Conservation (phyloP, 345 rosid genomes). For the Eucalyptus marginata region DNA sequence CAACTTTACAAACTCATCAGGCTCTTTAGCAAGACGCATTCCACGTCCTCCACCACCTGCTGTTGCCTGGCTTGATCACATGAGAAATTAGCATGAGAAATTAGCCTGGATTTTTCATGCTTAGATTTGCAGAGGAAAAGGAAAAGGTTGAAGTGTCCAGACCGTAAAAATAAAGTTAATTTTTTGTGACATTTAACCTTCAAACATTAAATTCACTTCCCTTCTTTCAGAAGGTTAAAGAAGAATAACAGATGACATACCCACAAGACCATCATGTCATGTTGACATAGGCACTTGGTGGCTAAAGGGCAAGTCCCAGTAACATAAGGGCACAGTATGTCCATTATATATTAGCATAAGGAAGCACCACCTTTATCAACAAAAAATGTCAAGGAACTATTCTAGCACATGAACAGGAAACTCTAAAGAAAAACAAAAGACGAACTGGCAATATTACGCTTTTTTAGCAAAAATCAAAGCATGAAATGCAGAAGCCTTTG, state of each 20-base stretch:
- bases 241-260: neutral
- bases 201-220: neutral
- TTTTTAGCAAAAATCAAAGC: neutral
- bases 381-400: neutral
- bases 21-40: conserved; percentile 97
- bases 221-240: neutral
- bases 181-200: neutral
- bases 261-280: neutral
- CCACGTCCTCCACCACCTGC: conserved; percentile 99
- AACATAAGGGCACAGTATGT: neutral
- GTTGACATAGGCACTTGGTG: neutral
- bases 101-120: neutral
- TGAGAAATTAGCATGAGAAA: neutral
- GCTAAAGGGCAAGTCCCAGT: neutral
- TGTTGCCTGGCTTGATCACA: conserved; percentile 82
- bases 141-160: neutral
- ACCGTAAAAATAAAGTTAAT: neutral
- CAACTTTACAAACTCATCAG: conserved; percentile 88
- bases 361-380: neutral
- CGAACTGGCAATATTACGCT: neutral
- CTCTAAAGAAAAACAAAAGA: neutral
- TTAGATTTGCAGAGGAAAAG: neutral
- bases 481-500: neutral
- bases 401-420: neutral
- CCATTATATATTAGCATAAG: neutral